Conservation (phyloP, 768 basidiomycete genomes). For the Tylopilus rubrobrunneus region DNA sequence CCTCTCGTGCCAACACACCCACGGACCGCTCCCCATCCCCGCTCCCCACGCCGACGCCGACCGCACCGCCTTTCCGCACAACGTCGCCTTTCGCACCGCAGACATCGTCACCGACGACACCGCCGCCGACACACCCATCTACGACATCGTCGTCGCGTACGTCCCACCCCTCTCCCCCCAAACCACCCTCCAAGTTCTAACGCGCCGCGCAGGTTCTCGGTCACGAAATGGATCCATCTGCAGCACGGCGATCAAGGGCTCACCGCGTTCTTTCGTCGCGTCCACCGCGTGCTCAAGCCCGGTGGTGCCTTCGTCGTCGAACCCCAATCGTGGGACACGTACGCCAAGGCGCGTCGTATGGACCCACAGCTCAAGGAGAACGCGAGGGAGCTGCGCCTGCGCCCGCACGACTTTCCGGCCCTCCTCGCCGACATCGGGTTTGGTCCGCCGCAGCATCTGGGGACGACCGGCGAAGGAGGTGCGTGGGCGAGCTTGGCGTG, state of each 20-base stretch:
- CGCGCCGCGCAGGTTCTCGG: slow-evolving; percentile 46
- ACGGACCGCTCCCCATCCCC: slow-evolving; percentile 72
- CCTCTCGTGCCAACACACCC: slow-evolving; percentile 66
- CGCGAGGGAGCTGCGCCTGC: slow-evolving; percentile 49
- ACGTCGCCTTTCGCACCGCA: slow-evolving; percentile 63
- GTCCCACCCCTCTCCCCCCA: background rate
- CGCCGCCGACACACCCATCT: slow-evolving; percentile 52
- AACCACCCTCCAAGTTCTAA: background rate
- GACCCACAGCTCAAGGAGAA: slow-evolving; percentile 60
- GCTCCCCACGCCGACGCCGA: background rate
- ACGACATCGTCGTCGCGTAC: slow-evolving; percentile 80
- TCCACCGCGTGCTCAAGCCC: slow-evolving; percentile 50
- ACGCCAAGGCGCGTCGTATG: slow-evolving; percentile 72
- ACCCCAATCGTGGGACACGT: slow-evolving; percentile 83
- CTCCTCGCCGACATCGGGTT: slow-evolving; percentile 61
- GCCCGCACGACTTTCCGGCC: slow-evolving; percentile 59
- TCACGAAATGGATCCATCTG: slow-evolving; percentile 92
- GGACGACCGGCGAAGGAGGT: slow-evolving; percentile 65
- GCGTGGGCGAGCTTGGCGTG: slow-evolving; percentile 10
- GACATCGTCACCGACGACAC: slow-evolving; percentile 68
- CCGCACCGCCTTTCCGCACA: slow-evolving; percentile 66
- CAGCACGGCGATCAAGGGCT: slow-evolving; percentile 75
- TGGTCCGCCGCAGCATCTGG: slow-evolving; percentile 41
- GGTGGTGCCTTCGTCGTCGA: slow-evolving; percentile 76
- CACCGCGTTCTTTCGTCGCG: slow-evolving; percentile 60